phyloP scores from a whole-genome alignment of 2,329 filamentous ascomycete species.

The Monosporascus sp. region DNA sequence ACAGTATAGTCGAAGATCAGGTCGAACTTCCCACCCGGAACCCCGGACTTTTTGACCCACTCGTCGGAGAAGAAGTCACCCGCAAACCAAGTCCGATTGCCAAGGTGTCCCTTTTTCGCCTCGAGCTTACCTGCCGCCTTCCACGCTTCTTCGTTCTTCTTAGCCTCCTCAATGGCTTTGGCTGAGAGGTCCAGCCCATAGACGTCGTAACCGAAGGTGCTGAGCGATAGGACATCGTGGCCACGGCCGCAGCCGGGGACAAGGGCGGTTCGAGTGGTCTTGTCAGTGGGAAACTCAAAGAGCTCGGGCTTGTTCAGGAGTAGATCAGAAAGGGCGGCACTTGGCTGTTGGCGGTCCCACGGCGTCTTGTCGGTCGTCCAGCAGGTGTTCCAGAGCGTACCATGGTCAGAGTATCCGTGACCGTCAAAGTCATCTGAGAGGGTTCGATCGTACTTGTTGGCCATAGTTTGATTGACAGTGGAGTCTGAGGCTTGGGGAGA shows the following conservation, averaged over 20 bases:
- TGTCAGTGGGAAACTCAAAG: neutral
- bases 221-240: slow-evolving; percentile 58
- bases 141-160: slow-evolving; percentile 8
- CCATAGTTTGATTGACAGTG: neutral
- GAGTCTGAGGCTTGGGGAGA: too few species aligned
- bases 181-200: slow-evolving; percentile 53
- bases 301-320: neutral
- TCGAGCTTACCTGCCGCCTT: slow-evolving; percentile 21
- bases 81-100: slow-evolving; percentile 24
- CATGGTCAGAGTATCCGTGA: neutral
- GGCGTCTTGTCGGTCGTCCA: neutral
- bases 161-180: slow-evolving; percentile 12
- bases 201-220: slow-evolving; percentile 56
- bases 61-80: slow-evolving; percentile 48
- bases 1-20: slow-evolving; percentile 35
- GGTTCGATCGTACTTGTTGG: neutral
- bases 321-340: neutral
- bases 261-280: neutral
- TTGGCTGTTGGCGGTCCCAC: neutral
- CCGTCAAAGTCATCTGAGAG: neutral
- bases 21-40: slow-evolving; percentile 35
- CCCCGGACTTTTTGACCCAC: slow-evolving; percentile 16
- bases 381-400: neutral
- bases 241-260: slow-evolving; percentile 53
- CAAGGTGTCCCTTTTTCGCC: slow-evolving; percentile 24